Conservation (phyloP, 371 early-diverging fungal species). For the Syncephalastrum sp. region DNA sequence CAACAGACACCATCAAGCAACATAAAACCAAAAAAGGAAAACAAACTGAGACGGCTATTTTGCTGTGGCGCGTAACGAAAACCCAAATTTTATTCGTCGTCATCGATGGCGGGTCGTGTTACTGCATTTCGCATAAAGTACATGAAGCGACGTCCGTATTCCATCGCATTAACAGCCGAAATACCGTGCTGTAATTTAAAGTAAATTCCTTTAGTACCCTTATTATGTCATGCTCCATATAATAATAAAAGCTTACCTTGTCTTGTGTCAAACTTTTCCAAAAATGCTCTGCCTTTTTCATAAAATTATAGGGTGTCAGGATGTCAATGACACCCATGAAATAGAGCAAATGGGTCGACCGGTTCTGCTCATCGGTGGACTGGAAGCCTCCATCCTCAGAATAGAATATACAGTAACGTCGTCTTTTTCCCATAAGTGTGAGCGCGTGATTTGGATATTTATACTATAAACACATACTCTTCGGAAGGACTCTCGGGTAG, state of each 20-base stretch:
- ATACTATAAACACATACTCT: constrained; percentile 28
- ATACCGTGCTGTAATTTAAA: constrained; percentile 55
- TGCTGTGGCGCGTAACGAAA: too few species aligned
- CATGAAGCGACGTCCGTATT: constrained; percentile 84
- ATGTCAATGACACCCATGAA: constrained; percentile 97
- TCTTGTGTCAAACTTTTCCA: constrained; percentile 85
- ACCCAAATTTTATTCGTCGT: too few species aligned
- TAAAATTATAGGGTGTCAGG: constrained; percentile 89
- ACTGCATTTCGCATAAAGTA: constrained; percentile 32
- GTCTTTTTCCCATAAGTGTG: constrained; percentile 22
- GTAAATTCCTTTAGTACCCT: too few species aligned
- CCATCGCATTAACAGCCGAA: constrained; percentile 87
- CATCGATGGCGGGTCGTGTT: too few species aligned
- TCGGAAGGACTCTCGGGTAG: constrained; percentile 49
- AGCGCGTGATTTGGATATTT: not conserved
- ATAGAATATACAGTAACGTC: constrained; percentile 79
- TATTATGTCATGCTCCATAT: not conserved
- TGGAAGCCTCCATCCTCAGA: constrained; percentile 89
- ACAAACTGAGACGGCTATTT: too few species aligned
- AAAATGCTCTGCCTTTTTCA: constrained; percentile 87
- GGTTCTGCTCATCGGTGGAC: constrained; percentile 73
- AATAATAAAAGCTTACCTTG: constrained; percentile 38
- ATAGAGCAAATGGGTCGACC: constrained; percentile 72
- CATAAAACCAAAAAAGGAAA: too few species aligned
- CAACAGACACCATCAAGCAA: not conserved